Percentiles rank a stretch among this genome's conserved stretches.
phyloP scores from a whole-genome alignment of 441 rosid species.

The Melastoma candidum region DNA sequence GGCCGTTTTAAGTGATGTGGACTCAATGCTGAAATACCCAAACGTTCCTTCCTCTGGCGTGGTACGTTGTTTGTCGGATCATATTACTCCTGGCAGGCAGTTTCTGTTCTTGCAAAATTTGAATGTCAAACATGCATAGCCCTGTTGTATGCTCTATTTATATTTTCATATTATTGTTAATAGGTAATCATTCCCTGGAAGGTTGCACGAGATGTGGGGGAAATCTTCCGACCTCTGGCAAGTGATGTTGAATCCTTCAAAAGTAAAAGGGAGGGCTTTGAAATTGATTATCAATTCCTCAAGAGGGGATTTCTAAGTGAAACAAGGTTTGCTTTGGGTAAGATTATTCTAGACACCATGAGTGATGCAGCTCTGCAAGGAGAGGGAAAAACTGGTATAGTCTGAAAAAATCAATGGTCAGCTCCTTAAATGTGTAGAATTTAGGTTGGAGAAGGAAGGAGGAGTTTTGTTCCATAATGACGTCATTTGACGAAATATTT shows the following conservation, averaged over 20 bases:
- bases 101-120: too few species aligned
- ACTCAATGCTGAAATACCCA: conserved; percentile 31
- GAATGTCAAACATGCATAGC: too few species aligned
- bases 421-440: too few species aligned
- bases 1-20: conserved; percentile 31
- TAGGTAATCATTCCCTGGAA: conserved; percentile 63
- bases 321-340: conserved; percentile 64
- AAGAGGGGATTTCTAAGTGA: conserved; percentile 46
- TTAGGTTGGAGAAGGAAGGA: too few species aligned
- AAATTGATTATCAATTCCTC: conserved; percentile 36
- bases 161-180: too few species aligned
- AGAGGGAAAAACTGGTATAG: background rate
- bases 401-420: too few species aligned
- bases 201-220: conserved; percentile 23
- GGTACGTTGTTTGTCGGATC: conserved; percentile 33
- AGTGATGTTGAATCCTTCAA: conserved; percentile 28
- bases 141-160: too few species aligned
- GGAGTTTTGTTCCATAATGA: too few species aligned
- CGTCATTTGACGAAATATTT: too few species aligned
- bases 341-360: conserved; percentile 65
- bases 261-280: conserved; percentile 21
- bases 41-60: conserved; percentile 29
- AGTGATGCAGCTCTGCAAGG: conserved; percentile 23
- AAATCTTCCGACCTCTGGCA: conserved; percentile 37
- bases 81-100: conserved; percentile 2